Percentiles rank a stretch among this genome's conserved stretches.
These are phyloP conservation scores for Gracilaria caudata DNA, from an alignment of 23 red algal genomes.

Conservation along the genomic window DNA sequence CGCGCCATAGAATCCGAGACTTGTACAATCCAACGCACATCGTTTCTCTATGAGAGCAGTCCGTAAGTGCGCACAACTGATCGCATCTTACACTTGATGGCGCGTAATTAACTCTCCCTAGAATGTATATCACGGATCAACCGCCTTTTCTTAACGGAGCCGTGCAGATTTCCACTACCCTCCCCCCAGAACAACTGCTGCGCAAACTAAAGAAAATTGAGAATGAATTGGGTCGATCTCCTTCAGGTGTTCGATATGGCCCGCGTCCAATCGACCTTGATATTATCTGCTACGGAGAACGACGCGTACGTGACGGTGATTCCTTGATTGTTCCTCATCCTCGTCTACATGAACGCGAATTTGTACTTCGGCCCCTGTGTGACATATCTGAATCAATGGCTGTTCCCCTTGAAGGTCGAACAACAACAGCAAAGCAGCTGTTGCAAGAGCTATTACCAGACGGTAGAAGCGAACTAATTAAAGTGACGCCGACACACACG, in stretches of 20 bases:
- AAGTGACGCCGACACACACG: conserved; percentile 38
- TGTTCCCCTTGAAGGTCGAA: not conserved
- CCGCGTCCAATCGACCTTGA: conserved; percentile 93
- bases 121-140: conserved; percentile 80
- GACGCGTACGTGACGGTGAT: conserved; percentile 3
- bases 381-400: conserved; percentile 38
- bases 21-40: conserved; percentile 21
- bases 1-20: not conserved
- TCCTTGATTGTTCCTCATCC: conserved; percentile 82
- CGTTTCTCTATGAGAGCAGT: conserved; percentile 66
- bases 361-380: conserved; percentile 84
- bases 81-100: not conserved
- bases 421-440: conserved; percentile 7
- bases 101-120: not conserved
- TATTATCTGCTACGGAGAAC: conserved; percentile 75
- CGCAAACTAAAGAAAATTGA: conserved; percentile 75
- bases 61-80: conserved; percentile 52
- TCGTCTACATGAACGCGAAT: conserved; percentile 77
- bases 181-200: conserved; percentile 66
- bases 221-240: conserved; percentile 49
- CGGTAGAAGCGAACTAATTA: conserved; percentile 10
- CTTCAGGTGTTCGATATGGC: conserved; percentile 40
- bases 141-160: conserved; percentile 90
- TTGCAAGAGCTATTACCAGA: conserved; percentile 30
- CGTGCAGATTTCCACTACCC: conserved; percentile 52